Base-by-base conservation (phyloP, 768 basidiomycete species). In the Suillus spraguei region DNA sequence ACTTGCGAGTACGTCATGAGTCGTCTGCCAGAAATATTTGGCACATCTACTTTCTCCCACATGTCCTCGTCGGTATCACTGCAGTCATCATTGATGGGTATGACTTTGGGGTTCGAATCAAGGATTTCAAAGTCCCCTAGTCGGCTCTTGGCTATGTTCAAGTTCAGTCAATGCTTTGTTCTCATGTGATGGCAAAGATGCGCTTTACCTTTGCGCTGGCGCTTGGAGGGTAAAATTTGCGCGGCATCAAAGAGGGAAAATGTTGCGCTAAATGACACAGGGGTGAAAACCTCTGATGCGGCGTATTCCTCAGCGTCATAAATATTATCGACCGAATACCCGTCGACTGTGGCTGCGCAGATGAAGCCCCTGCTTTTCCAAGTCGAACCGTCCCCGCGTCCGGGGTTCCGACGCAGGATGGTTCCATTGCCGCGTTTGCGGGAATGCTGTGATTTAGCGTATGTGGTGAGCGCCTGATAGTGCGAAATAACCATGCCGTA, bases 71-170 rank as follows among this genome's bases (percentile, higher is more conserved):
- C 39, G 60, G 63, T 68, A 36, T 22, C 7, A 1, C 14, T 58
- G 32, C 17, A 28, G 58, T 64, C 53, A 39, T 69, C 70, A 4
- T 52, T 50, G 4, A 74, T 5, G 2, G 67, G 47, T 16, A 72
- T 24, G 5, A 70, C 68, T 39, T 39, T 68, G 22, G 72, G 70
- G 16, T 68, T 14, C 6, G 59, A 39, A 35, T 65, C 61, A 35
- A 73, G 47, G 2, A 74, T 59, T 20, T 75, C 74, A 24, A 74
- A 73, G 44, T 68, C 68, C 6, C 49, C 65, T 13, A 61, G n/a
- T 39, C 42, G n/a, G 22, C 59, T 60, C 49, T 59, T 59, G 39
- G 39, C 72, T 75, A 36, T 47, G 22, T 20, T 11, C 10, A 38
- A 20, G 55, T 41, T 55, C 4, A 4, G 44, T 20, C 4, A 63